Conservation (phyloP, 2,329 filamentous ascomycete genomes). For the Neurospora crassa region DNA sequence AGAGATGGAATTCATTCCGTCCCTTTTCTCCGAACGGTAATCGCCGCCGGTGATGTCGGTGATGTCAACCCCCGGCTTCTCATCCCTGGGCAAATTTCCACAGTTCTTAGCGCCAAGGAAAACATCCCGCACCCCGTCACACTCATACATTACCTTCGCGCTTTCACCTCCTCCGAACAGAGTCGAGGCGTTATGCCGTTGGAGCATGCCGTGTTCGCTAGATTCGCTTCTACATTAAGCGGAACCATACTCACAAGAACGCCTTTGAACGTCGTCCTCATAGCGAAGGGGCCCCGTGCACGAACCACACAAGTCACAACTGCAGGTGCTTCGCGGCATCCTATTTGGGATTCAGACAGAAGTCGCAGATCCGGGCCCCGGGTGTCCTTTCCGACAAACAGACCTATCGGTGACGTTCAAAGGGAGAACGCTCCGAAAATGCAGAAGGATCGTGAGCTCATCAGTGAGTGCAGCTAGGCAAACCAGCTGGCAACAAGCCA, state of each 20-base stretch:
- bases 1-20: constrained; percentile 1
- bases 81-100: not conserved
- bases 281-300: constrained; percentile 10
- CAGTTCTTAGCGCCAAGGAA: not conserved
- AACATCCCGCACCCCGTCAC: not conserved
- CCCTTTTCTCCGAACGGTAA: constrained; percentile 4
- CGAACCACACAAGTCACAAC: constrained; percentile 4
- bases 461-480: not conserved
- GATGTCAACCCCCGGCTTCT: constrained; percentile 2
- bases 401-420: not conserved
- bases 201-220: not conserved
- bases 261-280: constrained; percentile 7
- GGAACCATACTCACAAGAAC: constrained; percentile 5
- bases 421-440: not conserved
- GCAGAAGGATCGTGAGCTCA: not conserved
- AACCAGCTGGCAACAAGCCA: not conserved
- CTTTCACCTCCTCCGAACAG: not conserved
- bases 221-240: not conserved
- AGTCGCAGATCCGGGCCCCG: constrained; percentile 7
- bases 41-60: constrained; percentile 2
- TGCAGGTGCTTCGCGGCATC: not conserved
- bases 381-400: constrained; percentile 7
- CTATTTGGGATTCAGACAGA: not conserved
- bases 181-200: not conserved
- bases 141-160: not conserved